These are phyloP conservation scores for Lecanosticta acicola DNA, from an alignment of 2,329 filamentous ascomycete species.

Conservation along the genomic window DNA sequence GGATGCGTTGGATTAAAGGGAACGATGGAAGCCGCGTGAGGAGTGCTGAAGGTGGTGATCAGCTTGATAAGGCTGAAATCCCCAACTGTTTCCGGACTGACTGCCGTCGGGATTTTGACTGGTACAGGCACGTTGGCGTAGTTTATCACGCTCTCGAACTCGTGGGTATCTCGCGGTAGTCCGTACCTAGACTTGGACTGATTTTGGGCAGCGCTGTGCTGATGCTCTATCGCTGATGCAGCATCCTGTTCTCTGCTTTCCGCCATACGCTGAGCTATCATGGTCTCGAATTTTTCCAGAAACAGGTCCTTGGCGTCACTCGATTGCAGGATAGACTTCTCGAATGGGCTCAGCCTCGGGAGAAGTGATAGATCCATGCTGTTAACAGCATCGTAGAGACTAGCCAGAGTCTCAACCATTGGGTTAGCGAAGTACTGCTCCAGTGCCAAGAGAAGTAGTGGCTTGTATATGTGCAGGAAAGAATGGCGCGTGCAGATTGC, in stretches of 20 bases:
- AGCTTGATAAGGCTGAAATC: slow-evolving; percentile 97
- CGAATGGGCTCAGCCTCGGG: slow-evolving; percentile 75
- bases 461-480: slow-evolving; percentile 98
- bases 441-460: slow-evolving; percentile 78
- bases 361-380: slow-evolving; percentile 94
- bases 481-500: slow-evolving; percentile 96
- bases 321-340: slow-evolving; percentile 78
- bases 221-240: slow-evolving; percentile 10
- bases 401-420: slow-evolving; percentile 76
- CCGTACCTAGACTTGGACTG: slow-evolving; percentile 55
- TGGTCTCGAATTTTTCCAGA: slow-evolving; percentile 92
- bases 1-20: slow-evolving; percentile 74
- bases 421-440: slow-evolving; percentile 97
- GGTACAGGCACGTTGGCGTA: slow-evolving; percentile 97
- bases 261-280: slow-evolving; percentile 75
- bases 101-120: slow-evolving; percentile 89
- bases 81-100: slow-evolving; percentile 91
- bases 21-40: slow-evolving; percentile 75
- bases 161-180: slow-evolving; percentile 88
- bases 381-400: slow-evolving; percentile 89
- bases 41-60: slow-evolving; percentile 84
- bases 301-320: slow-evolving; percentile 96
- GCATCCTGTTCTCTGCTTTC: slow-evolving; percentile 48
- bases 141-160: slow-evolving; percentile 90
- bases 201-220: slow-evolving; percentile 39